A percentile compares a stretch with the other conserved stretches of the same genome.
Conservation (phyloP, 140 eudicot species). For the Oenanthe javanica region DNA sequence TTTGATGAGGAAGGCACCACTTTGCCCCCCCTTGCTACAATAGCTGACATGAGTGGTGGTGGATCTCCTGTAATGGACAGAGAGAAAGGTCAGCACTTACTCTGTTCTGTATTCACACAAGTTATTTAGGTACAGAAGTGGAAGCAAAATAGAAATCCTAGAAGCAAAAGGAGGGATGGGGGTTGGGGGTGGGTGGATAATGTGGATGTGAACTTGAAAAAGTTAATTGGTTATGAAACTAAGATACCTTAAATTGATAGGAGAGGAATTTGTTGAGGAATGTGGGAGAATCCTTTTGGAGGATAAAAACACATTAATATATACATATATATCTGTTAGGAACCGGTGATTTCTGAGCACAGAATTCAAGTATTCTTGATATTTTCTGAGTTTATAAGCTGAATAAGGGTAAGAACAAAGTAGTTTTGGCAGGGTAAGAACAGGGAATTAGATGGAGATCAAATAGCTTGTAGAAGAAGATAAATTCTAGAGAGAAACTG, state of each 20-base stretch:
- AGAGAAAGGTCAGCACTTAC: constrained; percentile 47
- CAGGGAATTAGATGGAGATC: no score
- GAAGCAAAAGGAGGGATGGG: not conserved
- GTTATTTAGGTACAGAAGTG: not conserved
- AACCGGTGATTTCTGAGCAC: no score
- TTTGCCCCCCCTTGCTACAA: constrained; percentile 62
- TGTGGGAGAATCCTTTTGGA: not conserved
- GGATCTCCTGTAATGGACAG: constrained; percentile 47
- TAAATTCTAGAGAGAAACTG: no score
- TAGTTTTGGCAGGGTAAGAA: no score
- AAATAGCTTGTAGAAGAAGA: no score
- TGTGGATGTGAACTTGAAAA: not conserved
- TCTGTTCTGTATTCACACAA: not conserved
- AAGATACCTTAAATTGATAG: not conserved
- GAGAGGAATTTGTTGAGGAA: not conserved
- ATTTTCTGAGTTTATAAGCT: no score
- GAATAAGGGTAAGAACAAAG: no score
- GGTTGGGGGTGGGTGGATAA: not conserved
- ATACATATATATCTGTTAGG: no score
- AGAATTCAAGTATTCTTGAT: no score
- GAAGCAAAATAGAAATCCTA: not conserved
- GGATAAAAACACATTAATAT: not conserved
- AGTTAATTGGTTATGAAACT: not conserved
- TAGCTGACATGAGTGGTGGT: constrained; percentile 37
- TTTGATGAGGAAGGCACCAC: constrained; percentile 89